Base-by-base conservation (phyloP, 345 rosid species). In the Rhodomyrtus tomentosa region DNA sequence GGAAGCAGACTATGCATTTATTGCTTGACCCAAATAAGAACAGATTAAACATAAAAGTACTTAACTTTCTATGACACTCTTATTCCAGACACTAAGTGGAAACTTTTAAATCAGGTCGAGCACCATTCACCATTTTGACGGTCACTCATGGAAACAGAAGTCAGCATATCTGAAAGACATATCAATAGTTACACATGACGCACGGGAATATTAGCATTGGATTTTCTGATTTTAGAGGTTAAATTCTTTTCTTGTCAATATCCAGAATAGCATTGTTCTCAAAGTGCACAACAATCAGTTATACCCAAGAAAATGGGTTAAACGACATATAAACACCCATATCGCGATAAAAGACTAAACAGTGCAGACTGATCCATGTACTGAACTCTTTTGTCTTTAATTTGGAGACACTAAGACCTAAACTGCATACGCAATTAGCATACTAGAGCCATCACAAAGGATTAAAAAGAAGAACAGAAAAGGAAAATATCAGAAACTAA, bases 341-440 rank as follows among this genome's bases (percentile, higher is more conserved):
- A 32, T 10, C 76, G 36, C 42, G 55, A 83, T 81, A 82, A 83
- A 85, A 38, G 81, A 83, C 86, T 84, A 72, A 83, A 85, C 87
- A 88, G 85, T 85, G 85, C 91, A 88, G 80, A 88, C 58, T 81
- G 88, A 88, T 89, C 85, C 85, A 87, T 86, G 85, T 85, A 88
- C 90, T 85, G 86, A 85, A 89, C 36, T 68, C 76, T 68, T 36
- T 68, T 24, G 76, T 68, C 76, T 68, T 68, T 68, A 32, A 68
- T 68, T 68, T 68, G 76, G 76, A 68, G 76, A 76, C 22, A 84
- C 50, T 88, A 82, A 87, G 50, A 84, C 91, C 92, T 89, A 91
- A 82, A 53, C 82, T 90, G 85, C 88, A 89, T 83, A 85, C 87
- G 88, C 87, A 90, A 92, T 93, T 91, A 88, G 92, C 88, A 85